phyloP scores from a whole-genome alignment of 176 grass and related monocot genomes.

The Secale cereale region DNA sequence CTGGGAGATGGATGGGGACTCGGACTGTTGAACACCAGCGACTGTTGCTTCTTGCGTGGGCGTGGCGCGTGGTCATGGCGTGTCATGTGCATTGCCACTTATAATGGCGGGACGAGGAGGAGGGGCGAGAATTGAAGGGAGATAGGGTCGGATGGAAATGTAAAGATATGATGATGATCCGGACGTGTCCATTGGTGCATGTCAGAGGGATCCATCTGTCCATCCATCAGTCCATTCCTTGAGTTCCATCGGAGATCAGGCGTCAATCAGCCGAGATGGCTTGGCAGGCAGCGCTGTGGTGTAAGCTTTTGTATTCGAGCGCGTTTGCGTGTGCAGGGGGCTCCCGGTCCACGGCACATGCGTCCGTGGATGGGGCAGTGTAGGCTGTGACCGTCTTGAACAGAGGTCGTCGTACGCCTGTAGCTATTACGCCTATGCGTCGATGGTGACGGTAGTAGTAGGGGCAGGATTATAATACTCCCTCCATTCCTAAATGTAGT shows the following conservation, averaged over 20 bases:
- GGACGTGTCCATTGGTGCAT: slow-evolving; percentile 14
- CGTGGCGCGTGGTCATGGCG: not conserved
- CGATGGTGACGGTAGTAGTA: not conserved
- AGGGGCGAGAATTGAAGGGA: not conserved
- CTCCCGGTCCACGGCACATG: not conserved
- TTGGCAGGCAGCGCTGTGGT: not conserved
- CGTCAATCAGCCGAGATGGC: slow-evolving; percentile 12
- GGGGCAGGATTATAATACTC: too few species aligned
- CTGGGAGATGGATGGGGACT: not conserved
- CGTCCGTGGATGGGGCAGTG: not conserved
- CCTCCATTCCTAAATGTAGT: too few species aligned
- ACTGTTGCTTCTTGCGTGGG: not conserved
- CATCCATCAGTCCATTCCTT: not conserved
- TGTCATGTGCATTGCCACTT: not conserved
- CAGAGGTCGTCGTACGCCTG: not conserved
- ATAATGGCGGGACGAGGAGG: not conserved
- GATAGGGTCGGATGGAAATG: not conserved
- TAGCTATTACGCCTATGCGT: not conserved
- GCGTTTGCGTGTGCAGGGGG: slow-evolving; percentile 32
- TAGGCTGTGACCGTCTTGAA: not conserved
- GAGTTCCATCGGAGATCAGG: not conserved
- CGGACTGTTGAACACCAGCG: not conserved
- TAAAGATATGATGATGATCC: not conserved
- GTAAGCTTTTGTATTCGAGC: slow-evolving; percentile 17
- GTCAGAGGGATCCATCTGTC: slow-evolving; percentile 12